These are phyloP conservation scores for Calonectria naviculata DNA, from an alignment of 2,329 filamentous ascomycete species.

Conservation along the genomic window DNA sequence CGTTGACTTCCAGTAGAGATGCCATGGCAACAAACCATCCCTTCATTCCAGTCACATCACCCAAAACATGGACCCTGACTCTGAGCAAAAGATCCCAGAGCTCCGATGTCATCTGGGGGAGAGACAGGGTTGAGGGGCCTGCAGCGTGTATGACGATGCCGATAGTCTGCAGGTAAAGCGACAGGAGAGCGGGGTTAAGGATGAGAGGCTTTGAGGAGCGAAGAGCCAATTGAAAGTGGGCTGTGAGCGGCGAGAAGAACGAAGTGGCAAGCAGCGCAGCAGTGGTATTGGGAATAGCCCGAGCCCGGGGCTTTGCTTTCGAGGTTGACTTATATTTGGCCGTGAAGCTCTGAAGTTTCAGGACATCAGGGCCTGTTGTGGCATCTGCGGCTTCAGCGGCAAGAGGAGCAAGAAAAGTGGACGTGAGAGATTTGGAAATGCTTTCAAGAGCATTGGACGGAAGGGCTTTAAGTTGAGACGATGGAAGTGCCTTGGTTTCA, in stretches of 20 bases:
- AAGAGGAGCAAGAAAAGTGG: constrained; percentile 81
- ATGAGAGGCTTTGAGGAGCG: constrained; percentile 67
- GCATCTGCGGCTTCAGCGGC: constrained; percentile 85
- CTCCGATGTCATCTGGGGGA: constrained; percentile 85
- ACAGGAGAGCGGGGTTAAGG: constrained; percentile 79
- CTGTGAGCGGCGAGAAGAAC: constrained; percentile 90
- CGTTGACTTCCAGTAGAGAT: constrained; percentile 85
- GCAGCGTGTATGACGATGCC: constrained; percentile 85
- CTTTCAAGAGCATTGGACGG: constrained; percentile 71
- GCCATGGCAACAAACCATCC: constrained; percentile 84
- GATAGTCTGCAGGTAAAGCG: constrained; percentile 87
- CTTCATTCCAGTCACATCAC: constrained; percentile 75
- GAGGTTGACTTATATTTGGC: constrained; percentile 58
- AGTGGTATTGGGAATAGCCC: constrained; percentile 79
- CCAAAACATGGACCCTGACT: constrained; percentile 69
- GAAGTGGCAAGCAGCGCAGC: constrained; percentile 78
- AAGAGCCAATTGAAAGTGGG: constrained; percentile 78
- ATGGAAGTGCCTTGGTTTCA: constrained; percentile 31
- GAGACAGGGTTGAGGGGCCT: constrained; percentile 79
- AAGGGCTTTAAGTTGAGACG: constrained; percentile 60
- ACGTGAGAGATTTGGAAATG: constrained; percentile 75
- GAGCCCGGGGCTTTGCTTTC: constrained; percentile 53
- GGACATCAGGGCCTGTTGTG: constrained; percentile 80
- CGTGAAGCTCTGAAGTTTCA: constrained; percentile 92
- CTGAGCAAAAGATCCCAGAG: constrained; percentile 84